Evolutionary conservation across 768 basidiomycete species (phyloP).

Genomic region (Trametes coccinea): DNA sequence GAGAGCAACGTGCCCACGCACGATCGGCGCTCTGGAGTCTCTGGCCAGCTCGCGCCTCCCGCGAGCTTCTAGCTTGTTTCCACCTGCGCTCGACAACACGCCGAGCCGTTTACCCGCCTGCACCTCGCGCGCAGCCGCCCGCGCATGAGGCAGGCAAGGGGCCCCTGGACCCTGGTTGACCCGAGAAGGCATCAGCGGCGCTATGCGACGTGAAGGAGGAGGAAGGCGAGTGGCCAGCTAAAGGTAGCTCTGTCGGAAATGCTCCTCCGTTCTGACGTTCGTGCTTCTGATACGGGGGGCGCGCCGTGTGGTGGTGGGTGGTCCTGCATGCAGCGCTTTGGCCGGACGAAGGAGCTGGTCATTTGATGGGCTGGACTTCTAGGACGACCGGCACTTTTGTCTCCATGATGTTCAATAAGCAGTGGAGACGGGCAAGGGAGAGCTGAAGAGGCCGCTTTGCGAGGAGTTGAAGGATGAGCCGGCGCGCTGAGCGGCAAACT

Average conservation of each 20-base stretch:
- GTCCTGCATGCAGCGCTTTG: no score
- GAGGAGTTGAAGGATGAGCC: conserved; percentile 1
- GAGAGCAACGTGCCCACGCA: neutral
- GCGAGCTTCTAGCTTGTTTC: neutral
- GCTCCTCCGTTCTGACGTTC: neutral
- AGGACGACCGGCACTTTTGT: neutral
- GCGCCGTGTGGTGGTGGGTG: no score
- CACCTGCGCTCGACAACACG: neutral
- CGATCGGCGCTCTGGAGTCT: no score
- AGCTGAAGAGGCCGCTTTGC: neutral
- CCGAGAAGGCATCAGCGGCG: no score
- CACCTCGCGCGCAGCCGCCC: no score
- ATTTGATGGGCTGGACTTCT: neutral
- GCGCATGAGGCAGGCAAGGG: no score
- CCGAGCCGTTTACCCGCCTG: no score
- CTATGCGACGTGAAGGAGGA: neutral
- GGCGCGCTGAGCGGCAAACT: neutral
- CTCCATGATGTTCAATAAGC: neutral
- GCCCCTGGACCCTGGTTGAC: no score
- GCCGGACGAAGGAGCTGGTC: no score
- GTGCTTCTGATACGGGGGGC: neutral
- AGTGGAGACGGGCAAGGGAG: no score
- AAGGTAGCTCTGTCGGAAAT: neutral
- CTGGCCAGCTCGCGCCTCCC: no score
- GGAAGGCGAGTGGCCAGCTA: neutral